These are phyloP conservation scores for Echeveria elegans DNA, from an alignment of 164 flowering plant genomes.

Conservation along the genomic window DNA sequence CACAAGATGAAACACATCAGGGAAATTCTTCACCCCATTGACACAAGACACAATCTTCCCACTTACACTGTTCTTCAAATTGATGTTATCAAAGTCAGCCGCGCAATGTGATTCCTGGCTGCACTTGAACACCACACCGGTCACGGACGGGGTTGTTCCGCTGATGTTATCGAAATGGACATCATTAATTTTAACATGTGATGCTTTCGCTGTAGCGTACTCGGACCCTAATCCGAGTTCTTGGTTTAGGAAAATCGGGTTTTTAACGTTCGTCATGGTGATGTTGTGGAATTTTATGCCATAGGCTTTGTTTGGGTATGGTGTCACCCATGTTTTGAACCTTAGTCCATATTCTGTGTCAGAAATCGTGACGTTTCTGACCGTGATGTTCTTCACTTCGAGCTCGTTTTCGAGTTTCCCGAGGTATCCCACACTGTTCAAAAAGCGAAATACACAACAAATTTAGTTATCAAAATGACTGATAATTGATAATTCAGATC, in stretches of 20 bases:
- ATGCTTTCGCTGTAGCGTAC: conserved; percentile 26
- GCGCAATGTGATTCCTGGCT: conserved; percentile 32
- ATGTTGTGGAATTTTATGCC: conserved; percentile 26
- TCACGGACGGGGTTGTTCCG: conserved; percentile 28
- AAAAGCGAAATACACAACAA: neutral
- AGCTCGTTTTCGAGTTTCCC: conserved; percentile 33
- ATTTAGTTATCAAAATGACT: too few species aligned
- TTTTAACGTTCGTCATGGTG: conserved; percentile 29
- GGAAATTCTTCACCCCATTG: neutral
- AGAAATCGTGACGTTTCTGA: conserved; percentile 24
- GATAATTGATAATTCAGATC: too few species aligned
- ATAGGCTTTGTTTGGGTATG: conserved; percentile 23
- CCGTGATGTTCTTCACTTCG: conserved; percentile 27
- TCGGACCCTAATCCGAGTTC: conserved; percentile 13
- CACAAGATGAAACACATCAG: neutral
- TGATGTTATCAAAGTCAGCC: conserved; percentile 20
- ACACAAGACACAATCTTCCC: neutral
- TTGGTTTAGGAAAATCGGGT: conserved; percentile 48
- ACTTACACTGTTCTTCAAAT: conserved; percentile 16
- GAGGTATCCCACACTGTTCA: conserved; percentile 39
- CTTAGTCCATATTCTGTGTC: conserved; percentile 37
- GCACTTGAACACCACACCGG: conserved; percentile 29
- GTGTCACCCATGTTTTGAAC: conserved; percentile 37
- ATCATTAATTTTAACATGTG: conserved; percentile 32
- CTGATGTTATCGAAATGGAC: conserved; percentile 28